Evolutionary conservation across 257 asterid genomes (phyloP), one percentile per base, ranked within the genome.

Genomic region (Solanum clarkiae): DNA sequence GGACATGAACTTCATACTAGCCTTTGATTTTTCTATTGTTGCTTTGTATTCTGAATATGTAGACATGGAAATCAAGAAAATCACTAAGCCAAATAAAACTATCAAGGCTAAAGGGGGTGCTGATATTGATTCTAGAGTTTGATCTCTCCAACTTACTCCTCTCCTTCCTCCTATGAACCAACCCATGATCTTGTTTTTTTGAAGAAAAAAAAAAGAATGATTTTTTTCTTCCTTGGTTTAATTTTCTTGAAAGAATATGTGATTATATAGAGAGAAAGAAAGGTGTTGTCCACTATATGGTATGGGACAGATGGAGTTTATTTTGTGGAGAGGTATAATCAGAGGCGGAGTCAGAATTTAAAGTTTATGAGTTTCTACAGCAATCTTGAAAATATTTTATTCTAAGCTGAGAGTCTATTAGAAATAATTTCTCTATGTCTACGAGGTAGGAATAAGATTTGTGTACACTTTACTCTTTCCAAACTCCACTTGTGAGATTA

Each of bases 71-170:
- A 94, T 63, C 14, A 92, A 83, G 87, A 89, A 60, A 12, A 91
- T 29, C 10, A 94, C 92, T 14, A 93, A 82, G 36, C 92, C 92
- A 40, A 90, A 90, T 7, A 94, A 87, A 84, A 92, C 91, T 56
- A 95, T 44, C 77, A 95, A 53, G 22, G 92, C 93, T 85, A 88
- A 32, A 20, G 98, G 98, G 10, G 98, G 97, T 24, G 92, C 80
- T 22, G 98, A 87, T 11, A 87, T 7, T 32, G 98, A 93, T 13
- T 90, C 93, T 1, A 93, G 84, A 74, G 95, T 86, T 82, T 85
- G 93, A 40, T 92, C 95, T 51, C 85, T 92, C 97, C 98, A 94
- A 90, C 96, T 92, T 15, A 90, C 63, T 10, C 92, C 93, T 79
- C 93, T 90, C 66, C 92, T 88, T 84, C 85, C 94, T 84, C 91